Evolutionary conservation across 345 rosid genomes (phyloP), one percentile per base, ranked within the genome.

Genomic region (Eucalyptus victrix): DNA sequence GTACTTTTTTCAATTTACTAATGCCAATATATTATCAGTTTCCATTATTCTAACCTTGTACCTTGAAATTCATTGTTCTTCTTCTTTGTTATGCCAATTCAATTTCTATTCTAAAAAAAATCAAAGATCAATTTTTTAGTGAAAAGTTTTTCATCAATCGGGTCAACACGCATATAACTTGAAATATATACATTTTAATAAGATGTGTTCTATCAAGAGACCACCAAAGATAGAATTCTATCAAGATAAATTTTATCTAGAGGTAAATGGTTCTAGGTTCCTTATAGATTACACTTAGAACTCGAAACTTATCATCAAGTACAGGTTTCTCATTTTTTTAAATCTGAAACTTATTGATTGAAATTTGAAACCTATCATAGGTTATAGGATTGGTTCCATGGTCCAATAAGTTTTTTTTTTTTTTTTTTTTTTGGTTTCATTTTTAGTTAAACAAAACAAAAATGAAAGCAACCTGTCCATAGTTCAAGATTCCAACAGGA

Each of bases 301-400:
- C 56, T 53, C 0, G 10, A 0, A 7, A 19, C 24, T 50, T 53
- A 53, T 19, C 4, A 1, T 53, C 0, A 0, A 0, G 2, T 53
- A 53, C 0, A 3, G 0, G 0, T 53, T 53, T 0, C 24, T 53
- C 5, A 19, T 53, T 53, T 51, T 19, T 53, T 53, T 1, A 19
- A 19, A 53, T 53, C 1, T 7, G 4, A 18, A 51, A 18, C 1
- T 0, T 51, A 51, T 9, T 18, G 0, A 18, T 51, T 7, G 8
- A 51, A 51, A 53, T 53, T 2, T 53, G 23, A 53, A 53, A 53
- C 11, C 58, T 19, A 7, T 53, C 11, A 53, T 0, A 8, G 0
- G 23, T 53, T 19, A 53, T 0, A 53, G 5, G 24, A 19, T 51
- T 17, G 1, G 8, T 51, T 18, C 4, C 23, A 51, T 1, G 1